Conservation (phyloP, 1,139 yeast genomes). For the Debaryomyces sp. region DNA sequence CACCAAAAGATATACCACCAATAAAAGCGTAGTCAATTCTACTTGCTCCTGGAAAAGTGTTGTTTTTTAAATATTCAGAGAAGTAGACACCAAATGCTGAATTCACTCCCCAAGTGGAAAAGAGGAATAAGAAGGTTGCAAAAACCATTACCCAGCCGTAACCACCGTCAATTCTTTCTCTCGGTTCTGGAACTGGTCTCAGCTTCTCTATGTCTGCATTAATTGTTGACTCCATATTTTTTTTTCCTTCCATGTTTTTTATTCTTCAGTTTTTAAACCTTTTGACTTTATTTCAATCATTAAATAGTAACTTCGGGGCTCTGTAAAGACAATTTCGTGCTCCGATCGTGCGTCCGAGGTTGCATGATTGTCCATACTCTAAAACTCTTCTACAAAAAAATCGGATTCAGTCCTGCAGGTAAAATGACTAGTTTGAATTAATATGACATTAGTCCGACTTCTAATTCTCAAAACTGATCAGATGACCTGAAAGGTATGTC, state of each 20-base stretch:
- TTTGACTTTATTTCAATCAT: not conserved
- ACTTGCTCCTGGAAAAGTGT: constrained; percentile 40
- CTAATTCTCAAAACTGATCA: too few species aligned
- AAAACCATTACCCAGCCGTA: constrained; percentile 52
- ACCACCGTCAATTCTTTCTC: constrained; percentile 38
- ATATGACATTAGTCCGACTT: too few species aligned
- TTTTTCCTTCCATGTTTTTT: not conserved
- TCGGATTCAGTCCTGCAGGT: too few species aligned
- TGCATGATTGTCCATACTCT: not conserved
- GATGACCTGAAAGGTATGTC: too few species aligned
- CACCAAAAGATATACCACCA: constrained; percentile 47
- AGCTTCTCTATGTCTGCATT: not conserved
- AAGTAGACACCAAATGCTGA: constrained; percentile 58
- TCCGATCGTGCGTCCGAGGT: not conserved
- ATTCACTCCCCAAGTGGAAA: constrained; percentile 56
- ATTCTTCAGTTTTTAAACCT: not conserved
- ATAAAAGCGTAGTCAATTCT: constrained; percentile 43
- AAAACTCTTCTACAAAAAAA: too few species aligned
- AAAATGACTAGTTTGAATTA: too few species aligned
- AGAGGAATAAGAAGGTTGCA: constrained; percentile 43
- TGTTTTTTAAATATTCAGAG: constrained; percentile 42
- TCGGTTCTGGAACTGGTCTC: not conserved
- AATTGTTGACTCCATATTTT: not conserved
- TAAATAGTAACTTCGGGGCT: not conserved
- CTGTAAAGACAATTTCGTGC: not conserved